Base-by-base conservation (phyloP, 2,329 filamentous ascomycete genomes). In the Claviceps pusilla region DNA sequence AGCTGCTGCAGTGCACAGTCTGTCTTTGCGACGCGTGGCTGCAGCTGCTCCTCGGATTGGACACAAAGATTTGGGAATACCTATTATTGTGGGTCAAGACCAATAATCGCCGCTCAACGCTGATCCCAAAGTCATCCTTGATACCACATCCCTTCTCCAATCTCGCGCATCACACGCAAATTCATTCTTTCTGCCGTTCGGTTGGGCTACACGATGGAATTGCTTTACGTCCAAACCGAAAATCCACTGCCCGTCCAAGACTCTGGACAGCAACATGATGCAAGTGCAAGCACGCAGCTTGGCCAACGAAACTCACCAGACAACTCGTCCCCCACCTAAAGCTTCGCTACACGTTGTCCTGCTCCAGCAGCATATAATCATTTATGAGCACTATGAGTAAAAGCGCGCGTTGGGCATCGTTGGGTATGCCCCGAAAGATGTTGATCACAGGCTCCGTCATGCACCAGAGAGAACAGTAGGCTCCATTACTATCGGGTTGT, bases 321-420 rank as follows among this genome's bases (percentile, higher is more conserved):
- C 46, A 19, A 19, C 42, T 35, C n/a, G 29, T 46, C 39, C 39
- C 39, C 46, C 50, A 16, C 24, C 31, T 9, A 16, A 52, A 37
- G 28, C 37, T 47, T 51, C 19, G 50, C 50, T 53, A 46, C 12
- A 28, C n/a, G 31, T 35, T 37, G 35, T 35, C 53, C 16, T 51
- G 31, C 28, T 51, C 48, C 24, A 42, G 43, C 51, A 42, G 45
- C 48, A 16, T 11, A 42, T 48, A 41, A 49, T 56, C 42, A 29
- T 50, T 12, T 48, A 24, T 46, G 29, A 51, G 51, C 28, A 41
- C 19, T 42, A 19, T 19, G 19, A 19, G 19, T 47, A 16, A 19
- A 33, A 48, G 48, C 37, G 47, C 35, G 51, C 50, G 51, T 56
- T 39, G 54, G 54, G 54, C 51, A 56, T 50, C 54, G 51, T 56